phyloP scores from a whole-genome alignment of 441 rosid species.

The Populus tomentosa region DNA sequence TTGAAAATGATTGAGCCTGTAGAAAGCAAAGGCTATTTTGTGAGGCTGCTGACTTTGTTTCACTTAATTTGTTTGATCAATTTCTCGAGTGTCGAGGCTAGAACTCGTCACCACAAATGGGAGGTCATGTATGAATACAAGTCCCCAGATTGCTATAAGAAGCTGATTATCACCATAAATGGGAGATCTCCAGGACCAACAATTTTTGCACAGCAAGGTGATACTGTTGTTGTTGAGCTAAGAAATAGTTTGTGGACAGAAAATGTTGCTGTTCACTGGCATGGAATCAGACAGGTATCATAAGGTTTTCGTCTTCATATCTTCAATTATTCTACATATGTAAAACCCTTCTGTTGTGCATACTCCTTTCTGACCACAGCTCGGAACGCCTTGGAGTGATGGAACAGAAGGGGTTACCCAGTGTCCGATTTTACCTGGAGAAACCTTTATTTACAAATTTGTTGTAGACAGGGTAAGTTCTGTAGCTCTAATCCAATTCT shows the following conservation, averaged over 20 bases:
- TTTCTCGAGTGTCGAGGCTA: background rate
- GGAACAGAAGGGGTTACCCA: constrained; percentile 62
- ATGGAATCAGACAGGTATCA: constrained; percentile 66
- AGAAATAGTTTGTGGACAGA: constrained; percentile 51
- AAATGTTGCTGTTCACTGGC: constrained; percentile 68
- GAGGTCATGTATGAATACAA: constrained; percentile 40
- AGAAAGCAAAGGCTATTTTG: background rate
- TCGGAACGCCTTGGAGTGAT: constrained; percentile 20
- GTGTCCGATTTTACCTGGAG: constrained; percentile 74
- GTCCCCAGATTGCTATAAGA: constrained; percentile 62
- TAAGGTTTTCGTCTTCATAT: background rate
- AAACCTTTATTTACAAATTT: constrained; percentile 29
- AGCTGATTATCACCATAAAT: constrained; percentile 17
- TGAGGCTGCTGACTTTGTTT: background rate
- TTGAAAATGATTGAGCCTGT: background rate
- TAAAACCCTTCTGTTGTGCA: background rate
- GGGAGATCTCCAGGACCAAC: constrained; percentile 55
- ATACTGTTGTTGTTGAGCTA: constrained; percentile 50
- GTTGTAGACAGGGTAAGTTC: constrained; percentile 10
- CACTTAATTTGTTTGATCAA: background rate
- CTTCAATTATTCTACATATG: background rate
- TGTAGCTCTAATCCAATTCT: background rate
- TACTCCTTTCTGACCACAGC: background rate
- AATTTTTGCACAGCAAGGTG: constrained; percentile 48
- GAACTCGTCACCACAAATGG: constrained; percentile 9